Base-by-base conservation (phyloP, 176 grass and related monocot species). In the Cenchrus purpureus region DNA sequence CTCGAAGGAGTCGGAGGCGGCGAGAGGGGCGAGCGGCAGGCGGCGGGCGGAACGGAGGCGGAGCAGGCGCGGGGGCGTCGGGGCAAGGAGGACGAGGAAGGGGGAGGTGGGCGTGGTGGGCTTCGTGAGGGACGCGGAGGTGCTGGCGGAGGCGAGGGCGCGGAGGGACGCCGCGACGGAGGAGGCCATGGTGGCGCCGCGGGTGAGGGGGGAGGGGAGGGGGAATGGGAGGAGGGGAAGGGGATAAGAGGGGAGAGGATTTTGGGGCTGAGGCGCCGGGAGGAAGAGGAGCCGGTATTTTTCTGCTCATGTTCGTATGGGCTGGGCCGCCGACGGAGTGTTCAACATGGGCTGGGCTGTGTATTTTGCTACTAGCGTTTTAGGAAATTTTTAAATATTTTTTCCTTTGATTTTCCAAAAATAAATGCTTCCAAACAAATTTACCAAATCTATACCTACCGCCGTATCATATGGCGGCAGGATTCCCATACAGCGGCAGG, bases 61-160 rank as follows among this genome's bases (percentile, higher is more conserved):
- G 73, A 72, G 83, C 73, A 7, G 79, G 65, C 42, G 50, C 2
- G n/a, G 59, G 10, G 31, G 65, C 1, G 66, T 9, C 15, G 88
- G 79, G 3, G 84, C 56, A 51, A 86, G 80, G 43, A 90, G 84
- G 31, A 87, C 42, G 16, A 90, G 74, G 84, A 90, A 83, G 1
- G 84, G 79, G 0, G 29, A 13, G 42, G 78, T 3, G 2, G 43
- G 0, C 8, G 68, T 0, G 55, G 13, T 5, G 32, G 48, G 66
- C 20, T 78, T 90, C 9, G 73, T 65, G 20, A 83, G 84, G 28
- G 66, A 2, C 15, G 81, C 58, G 62, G 20, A 72, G 8, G 52
- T 15, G 50, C 44, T 61, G 56, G 74, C 84, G 40, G 45, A 46
- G 7, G 68, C 80, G 61, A 83, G 84, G 14, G 88, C 75, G 66